A percentile compares a stretch with the other conserved stretches of the same genome.
Conservation (phyloP, 176 grass and related monocot genomes). For the Coix lacrymajobi region DNA sequence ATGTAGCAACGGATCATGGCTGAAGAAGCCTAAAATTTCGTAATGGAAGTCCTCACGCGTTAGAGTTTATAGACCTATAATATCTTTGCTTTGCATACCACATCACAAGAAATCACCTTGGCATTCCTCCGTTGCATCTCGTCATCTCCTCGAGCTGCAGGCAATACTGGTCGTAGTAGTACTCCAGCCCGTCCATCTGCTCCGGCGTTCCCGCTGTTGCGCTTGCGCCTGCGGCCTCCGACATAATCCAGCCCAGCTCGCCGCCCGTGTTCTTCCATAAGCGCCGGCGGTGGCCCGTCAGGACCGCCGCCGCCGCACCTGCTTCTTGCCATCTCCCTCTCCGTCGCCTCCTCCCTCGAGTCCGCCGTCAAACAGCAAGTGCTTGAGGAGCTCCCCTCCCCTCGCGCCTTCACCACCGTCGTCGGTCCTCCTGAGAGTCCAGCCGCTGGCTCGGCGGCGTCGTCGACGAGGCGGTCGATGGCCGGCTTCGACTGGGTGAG, state of each 20-base stretch:
- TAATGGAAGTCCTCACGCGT: not conserved
- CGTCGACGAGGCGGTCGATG: conserved; percentile 44
- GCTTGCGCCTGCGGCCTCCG: not conserved
- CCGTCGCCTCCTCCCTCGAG: conserved; percentile 14
- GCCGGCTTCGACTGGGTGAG: conserved; percentile 67
- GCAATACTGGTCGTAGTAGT: conserved; percentile 35
- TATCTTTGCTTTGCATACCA: not conserved
- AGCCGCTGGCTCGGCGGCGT: not conserved
- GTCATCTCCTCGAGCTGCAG: conserved; percentile 33
- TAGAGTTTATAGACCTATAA: not conserved
- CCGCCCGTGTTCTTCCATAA: not conserved
- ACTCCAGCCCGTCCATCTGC: conserved; percentile 36
- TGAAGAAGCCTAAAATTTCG: conserved; percentile 2
- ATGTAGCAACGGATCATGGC: conserved; percentile 17
- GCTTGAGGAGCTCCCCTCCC: conserved; percentile 24
- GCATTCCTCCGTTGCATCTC: conserved; percentile 13
- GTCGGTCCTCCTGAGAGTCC: not conserved
- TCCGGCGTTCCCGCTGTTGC: not conserved
- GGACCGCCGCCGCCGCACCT: not conserved
- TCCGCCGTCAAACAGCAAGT: not conserved
- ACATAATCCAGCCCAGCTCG: conserved; percentile 4
- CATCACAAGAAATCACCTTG: conserved; percentile 53
- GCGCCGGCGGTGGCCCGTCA: not conserved
- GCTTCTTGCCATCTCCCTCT: conserved; percentile 20
- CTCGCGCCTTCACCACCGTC: not conserved